phyloP scores from a whole-genome alignment of 306 rosid genomes.

The Arachis stenosperma region DNA sequence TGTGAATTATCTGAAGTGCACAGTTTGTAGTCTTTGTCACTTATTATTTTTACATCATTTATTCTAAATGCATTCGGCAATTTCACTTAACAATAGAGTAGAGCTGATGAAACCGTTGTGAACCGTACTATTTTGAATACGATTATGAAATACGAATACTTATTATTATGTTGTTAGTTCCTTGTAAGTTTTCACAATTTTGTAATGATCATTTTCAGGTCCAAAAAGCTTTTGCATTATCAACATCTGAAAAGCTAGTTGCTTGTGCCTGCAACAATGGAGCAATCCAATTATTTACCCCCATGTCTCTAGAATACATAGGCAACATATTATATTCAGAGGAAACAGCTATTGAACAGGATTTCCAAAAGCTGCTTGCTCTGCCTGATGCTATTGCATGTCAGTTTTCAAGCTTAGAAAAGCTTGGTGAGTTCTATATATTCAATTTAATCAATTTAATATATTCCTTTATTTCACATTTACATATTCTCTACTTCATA shows the following conservation, averaged over 20 bases:
- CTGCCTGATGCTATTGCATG: slow-evolving; percentile 85
- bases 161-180: slow-evolving; percentile 14
- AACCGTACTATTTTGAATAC: slow-evolving; percentile 25
- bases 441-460: slow-evolving; percentile 11
- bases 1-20: too few relatives aligned
- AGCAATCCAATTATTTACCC: slow-evolving; percentile 56
- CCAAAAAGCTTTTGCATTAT: slow-evolving; percentile 64
- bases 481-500: slow-evolving; percentile 36
- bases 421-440: slow-evolving; percentile 64
- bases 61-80: not conserved
- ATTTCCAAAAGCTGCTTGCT: slow-evolving; percentile 40
- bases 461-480: slow-evolving; percentile 7
- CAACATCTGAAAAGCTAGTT: slow-evolving; percentile 60
- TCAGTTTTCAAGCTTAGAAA: slow-evolving; percentile 66
- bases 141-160: slow-evolving; percentile 24
- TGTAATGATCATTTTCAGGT: slow-evolving; percentile 55
- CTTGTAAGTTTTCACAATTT: slow-evolving; percentile 30
- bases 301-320: slow-evolving; percentile 52
- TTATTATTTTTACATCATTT: not conserved
- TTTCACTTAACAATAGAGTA: not conserved
- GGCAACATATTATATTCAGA: slow-evolving; percentile 63
- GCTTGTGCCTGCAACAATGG: slow-evolving; percentile 86
- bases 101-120: slow-evolving; percentile 21
- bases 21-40: too few relatives aligned
- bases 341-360: slow-evolving; percentile 48